Base-by-base conservation (phyloP, 1,139 yeast species). In the Hanseniaspora uvarum region DNA sequence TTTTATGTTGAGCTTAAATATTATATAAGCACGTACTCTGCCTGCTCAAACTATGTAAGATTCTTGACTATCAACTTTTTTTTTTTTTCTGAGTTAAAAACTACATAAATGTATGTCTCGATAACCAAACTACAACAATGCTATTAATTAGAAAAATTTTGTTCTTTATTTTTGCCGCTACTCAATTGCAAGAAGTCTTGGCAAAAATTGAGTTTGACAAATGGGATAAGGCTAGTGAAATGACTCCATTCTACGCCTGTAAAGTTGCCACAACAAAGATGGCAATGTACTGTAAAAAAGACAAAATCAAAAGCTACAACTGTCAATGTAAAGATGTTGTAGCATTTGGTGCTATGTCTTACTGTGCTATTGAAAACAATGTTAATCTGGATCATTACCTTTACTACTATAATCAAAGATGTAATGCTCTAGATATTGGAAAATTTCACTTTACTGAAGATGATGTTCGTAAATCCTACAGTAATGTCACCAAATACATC, bases 341-440 rank as follows among this genome's bases (percentile, higher is more conserved):
- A 41, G 67, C 68, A 1, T 47, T 65, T 44, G 68, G 66, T 16
- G 63, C 68, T 11, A 49, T 59, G 52, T 52, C 63, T 38, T 59
- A 63, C 57, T 66, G 69, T 59, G 59, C 63, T 5, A 60, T 62
- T 49, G 58, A 59, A 31, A 55, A 60, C 16, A 38, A 60, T 5
- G 57, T 56, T 2, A 41, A 53, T 14, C 21, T 49, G 19, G 21
- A 44, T 10, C 19, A 45, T 16, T 45, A 54, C 37, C 48, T 52
- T 14, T 28, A 38, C 5, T 36, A 14, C 10, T 52, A 49, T 37
- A 50, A 47, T 14, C 16, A 21, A 7, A 46, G 52, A 11, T 58
- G 60, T 23, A 52, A 56, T 8, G 7, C 8, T 12, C 16, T 37
- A 8, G 30, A 31, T 10, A 30, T 14, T 1, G 30, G 26, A 4